phyloP scores from a whole-genome alignment of 306 rosid genomes.

The Begonia fuchsioides region DNA sequence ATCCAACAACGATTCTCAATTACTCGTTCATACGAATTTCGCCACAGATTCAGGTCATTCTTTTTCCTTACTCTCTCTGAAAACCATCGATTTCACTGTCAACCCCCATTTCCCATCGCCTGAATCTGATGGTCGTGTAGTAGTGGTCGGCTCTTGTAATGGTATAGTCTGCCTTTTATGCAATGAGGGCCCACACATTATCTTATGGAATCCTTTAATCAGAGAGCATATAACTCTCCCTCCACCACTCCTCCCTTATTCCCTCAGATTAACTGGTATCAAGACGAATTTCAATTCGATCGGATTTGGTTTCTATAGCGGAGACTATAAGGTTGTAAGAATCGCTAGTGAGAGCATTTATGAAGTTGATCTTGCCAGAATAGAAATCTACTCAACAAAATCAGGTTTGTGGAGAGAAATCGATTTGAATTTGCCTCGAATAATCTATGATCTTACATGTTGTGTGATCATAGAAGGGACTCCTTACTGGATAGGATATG shows the following conservation, averaged over 20 bases:
- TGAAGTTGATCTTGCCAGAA: background rate
- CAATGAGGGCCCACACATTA: background rate
- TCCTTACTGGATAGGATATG: slow-evolving; percentile 8
- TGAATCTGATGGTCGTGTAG: no score
- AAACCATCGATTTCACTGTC: background rate
- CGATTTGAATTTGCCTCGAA: background rate
- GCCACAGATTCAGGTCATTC: background rate
- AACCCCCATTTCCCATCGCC: background rate
- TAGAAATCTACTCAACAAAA: slow-evolving; percentile 1
- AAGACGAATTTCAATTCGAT: background rate
- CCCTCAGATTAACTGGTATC: background rate
- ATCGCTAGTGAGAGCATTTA: background rate
- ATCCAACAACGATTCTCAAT: background rate
- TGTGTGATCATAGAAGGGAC: background rate
- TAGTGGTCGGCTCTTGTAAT: slow-evolving; percentile 5
- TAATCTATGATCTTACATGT: background rate
- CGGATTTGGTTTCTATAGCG: slow-evolving; percentile 2
- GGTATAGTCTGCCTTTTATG: background rate
- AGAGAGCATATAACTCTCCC: slow-evolving; percentile 5
- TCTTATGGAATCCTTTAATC: slow-evolving; percentile 6
- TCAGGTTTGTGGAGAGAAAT: slow-evolving; percentile 3
- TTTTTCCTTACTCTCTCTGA: background rate
- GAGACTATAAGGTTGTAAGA: slow-evolving; percentile 4
- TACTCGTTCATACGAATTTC: background rate
- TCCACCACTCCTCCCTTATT: background rate